Conservation (phyloP, 495 filamentous ascomycete species). For the Annulohypoxylon stygium region DNA sequence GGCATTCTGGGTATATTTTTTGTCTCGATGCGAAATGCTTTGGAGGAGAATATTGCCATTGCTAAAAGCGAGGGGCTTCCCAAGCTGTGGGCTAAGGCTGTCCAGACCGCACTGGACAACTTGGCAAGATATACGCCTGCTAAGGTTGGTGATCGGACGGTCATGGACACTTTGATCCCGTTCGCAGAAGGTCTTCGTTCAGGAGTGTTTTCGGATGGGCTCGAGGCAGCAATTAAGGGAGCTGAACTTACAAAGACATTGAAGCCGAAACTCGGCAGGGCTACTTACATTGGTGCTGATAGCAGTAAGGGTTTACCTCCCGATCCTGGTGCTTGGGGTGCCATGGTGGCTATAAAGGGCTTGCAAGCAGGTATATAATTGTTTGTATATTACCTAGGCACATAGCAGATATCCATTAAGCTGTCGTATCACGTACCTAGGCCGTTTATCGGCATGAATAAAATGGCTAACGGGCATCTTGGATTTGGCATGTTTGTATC, state of each 20-base stretch:
- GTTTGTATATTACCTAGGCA: not conserved
- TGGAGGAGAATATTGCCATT: constrained; percentile 57
- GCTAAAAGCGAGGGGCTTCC: constrained; percentile 46
- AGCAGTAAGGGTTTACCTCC: constrained; percentile 63
- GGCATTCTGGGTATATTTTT: constrained; percentile 72
- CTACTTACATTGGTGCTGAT: constrained; percentile 69
- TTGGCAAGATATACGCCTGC: constrained; percentile 63
- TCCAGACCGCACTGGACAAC: constrained; percentile 57
- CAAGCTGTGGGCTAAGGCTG: constrained; percentile 56
- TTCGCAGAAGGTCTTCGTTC: constrained; percentile 65
- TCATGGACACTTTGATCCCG: constrained; percentile 71
- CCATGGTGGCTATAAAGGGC: constrained; percentile 69
- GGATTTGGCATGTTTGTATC: not conserved
- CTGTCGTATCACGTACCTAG: not conserved
- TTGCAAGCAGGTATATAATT: constrained; percentile 51
- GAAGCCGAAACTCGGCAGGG: constrained; percentile 69
- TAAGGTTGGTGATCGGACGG: constrained; percentile 64
- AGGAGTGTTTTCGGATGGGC: constrained; percentile 62
- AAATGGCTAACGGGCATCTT: not conserved
- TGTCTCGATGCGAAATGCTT: constrained; percentile 65
- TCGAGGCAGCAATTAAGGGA: constrained; percentile 66
- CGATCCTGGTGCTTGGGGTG: constrained; percentile 73
- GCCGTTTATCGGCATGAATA: not conserved
- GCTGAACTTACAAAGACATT: constrained; percentile 67
- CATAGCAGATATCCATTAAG: not conserved